Evolutionary conservation across 495 filamentous ascomycete species (phyloP).

Genomic region (Hyaloscypha finlandica): DNA sequence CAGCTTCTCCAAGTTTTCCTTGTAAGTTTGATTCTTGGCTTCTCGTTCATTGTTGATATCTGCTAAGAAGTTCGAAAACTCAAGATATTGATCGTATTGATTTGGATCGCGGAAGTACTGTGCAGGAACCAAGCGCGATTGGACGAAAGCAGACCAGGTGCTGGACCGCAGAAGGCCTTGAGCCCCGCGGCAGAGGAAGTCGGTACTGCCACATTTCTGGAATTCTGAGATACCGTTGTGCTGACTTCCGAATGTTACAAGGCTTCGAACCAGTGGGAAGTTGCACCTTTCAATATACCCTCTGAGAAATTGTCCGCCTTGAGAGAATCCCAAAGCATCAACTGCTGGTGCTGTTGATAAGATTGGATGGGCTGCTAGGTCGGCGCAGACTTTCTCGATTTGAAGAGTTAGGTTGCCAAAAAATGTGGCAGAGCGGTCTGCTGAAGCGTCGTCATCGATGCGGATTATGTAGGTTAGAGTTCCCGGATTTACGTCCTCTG

Average conservation of each 20-base stretch:
- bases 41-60: conserved; percentile 94
- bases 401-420: conserved; percentile 88
- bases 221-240: conserved; percentile 93
- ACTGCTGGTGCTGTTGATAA: conserved; percentile 77
- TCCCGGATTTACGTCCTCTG: conserved; percentile 72
- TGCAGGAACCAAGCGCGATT: conserved; percentile 81
- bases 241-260: conserved; percentile 90
- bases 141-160: conserved; percentile 75
- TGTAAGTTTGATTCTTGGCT: conserved; percentile 74
- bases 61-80: conserved; percentile 90
- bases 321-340: conserved; percentile 92
- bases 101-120: conserved; percentile 88
- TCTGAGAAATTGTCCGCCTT: conserved; percentile 94
- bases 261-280: conserved; percentile 71
- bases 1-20: conserved; percentile 65
- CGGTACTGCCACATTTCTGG: conserved; percentile 58
- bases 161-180: conserved; percentile 70
- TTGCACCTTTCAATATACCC: conserved; percentile 94
- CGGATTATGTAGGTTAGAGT: conserved; percentile 83
- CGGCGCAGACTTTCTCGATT: conserved; percentile 74
- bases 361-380: conserved; percentile 75
- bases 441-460: conserved; percentile 62
- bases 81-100: conserved; percentile 73
- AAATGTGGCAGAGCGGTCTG: conserved; percentile 81
- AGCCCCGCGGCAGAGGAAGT: conserved; percentile 80